These are phyloP conservation scores for Fraxinus excelsior DNA, from an alignment of 257 asterid species.

Conservation along the genomic window DNA sequence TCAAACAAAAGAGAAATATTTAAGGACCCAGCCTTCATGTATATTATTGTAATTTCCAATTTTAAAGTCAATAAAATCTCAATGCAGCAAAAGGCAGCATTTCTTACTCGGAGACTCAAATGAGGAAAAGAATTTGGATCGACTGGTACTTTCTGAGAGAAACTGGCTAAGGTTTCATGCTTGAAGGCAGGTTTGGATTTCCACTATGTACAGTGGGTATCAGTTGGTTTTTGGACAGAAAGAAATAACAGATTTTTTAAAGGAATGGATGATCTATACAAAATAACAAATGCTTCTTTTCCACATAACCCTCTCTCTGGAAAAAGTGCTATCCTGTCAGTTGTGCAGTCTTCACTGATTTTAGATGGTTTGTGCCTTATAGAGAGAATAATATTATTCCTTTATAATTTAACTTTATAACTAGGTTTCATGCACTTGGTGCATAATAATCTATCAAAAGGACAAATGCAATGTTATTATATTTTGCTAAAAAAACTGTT, in stretches of 20 bases:
- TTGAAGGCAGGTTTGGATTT: not conserved
- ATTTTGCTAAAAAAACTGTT: not conserved
- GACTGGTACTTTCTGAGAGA: not conserved
- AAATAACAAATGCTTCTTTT: slow-evolving; percentile 13
- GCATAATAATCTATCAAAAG: not conserved
- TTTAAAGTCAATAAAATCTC: slow-evolving; percentile 1
- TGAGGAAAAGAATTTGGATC: not conserved
- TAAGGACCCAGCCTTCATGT: not conserved
- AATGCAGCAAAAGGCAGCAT: slow-evolving; percentile 8
- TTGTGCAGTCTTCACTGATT: not conserved
- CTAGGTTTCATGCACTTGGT: not conserved
- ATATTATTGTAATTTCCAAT: not conserved
- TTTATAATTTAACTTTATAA: not conserved
- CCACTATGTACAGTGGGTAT: not conserved
- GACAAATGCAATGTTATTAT: not conserved
- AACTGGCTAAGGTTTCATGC: not conserved
- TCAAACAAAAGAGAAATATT: not conserved
- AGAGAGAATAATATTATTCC: not conserved
- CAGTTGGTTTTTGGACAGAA: not conserved
- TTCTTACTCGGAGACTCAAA: not conserved
- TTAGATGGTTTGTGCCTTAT: not conserved
- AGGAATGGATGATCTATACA: slow-evolving; percentile 3
- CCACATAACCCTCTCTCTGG: not conserved
- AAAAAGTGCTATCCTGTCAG: not conserved
- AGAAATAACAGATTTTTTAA: not conserved